Evolutionary conservation across 768 basidiomycete genomes (phyloP).

Genomic region (Mrakia frigida): DNA sequence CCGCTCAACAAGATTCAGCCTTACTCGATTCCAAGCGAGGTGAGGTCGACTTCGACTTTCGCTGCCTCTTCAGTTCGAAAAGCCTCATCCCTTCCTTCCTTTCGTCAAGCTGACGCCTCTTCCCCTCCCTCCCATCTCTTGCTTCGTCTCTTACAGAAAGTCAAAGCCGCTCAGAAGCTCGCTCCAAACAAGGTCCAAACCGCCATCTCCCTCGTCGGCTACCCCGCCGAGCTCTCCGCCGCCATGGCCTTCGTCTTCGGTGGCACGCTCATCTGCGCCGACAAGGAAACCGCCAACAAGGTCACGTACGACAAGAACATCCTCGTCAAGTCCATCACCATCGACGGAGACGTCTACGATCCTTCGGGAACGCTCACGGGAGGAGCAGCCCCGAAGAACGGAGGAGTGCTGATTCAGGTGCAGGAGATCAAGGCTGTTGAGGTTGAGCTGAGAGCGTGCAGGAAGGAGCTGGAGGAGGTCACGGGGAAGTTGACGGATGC

Average conservation of each 20-base stretch:
- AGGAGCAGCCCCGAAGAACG: constrained; percentile 68
- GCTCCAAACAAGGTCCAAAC: constrained; percentile 75
- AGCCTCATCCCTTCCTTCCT: too few relatives aligned
- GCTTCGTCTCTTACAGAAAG: constrained; percentile 54
- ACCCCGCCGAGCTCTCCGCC: constrained; percentile 68
- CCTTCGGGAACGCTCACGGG: constrained; percentile 90
- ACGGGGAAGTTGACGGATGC: constrained; percentile 55
- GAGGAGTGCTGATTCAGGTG: constrained; percentile 70
- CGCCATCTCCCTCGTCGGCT: constrained; percentile 84
- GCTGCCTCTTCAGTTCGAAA: not conserved
- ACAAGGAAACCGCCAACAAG: constrained; percentile 74
- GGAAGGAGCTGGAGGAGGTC: constrained; percentile 50
- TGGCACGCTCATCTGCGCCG: constrained; percentile 84
- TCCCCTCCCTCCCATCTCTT: not conserved
- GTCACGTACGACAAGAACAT: constrained; percentile 76
- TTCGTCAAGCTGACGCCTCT: not conserved
- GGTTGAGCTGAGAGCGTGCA: constrained; percentile 53
- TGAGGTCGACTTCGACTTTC: constrained; percentile 36
- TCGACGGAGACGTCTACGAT: constrained; percentile 94
- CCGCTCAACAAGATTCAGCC: constrained; percentile 86
- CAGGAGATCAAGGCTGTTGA: constrained; percentile 75
- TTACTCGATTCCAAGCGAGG: constrained; percentile 54
- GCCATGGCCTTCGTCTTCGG: constrained; percentile 94
- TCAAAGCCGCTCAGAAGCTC: constrained; percentile 62
- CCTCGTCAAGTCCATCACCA: constrained; percentile 76